Conservation (phyloP, 495 filamentous ascomycete species). For the Penicillium arizonense region DNA sequence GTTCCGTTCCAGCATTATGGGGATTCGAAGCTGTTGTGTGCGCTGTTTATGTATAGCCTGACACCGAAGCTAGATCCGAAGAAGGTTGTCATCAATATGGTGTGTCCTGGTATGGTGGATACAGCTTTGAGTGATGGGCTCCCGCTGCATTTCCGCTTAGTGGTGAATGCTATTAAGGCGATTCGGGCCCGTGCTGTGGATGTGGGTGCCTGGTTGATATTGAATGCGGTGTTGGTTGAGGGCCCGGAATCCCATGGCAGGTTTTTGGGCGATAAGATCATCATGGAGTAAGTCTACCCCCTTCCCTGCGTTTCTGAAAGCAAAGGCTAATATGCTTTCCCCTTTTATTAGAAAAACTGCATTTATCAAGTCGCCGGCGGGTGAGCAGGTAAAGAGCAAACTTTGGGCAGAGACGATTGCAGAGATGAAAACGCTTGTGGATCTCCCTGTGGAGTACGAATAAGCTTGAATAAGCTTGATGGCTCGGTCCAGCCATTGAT, state of each 20-base stretch:
- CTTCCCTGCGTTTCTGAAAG: background rate
- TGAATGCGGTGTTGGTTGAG: slow-evolving; percentile 11
- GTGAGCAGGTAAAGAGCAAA: slow-evolving; percentile 6
- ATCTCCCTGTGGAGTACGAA: slow-evolving; percentile 3
- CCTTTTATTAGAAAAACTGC: slow-evolving; percentile 4
- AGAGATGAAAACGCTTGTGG: slow-evolving; percentile 7
- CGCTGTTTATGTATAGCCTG: slow-evolving; percentile 29
- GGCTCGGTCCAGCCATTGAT: no score
- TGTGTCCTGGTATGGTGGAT: slow-evolving; percentile 21
- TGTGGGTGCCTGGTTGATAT: slow-evolving; percentile 11
- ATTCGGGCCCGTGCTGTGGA: slow-evolving; percentile 11
- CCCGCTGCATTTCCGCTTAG: slow-evolving; percentile 1
- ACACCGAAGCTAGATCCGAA: slow-evolving; percentile 17
- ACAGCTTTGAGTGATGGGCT: slow-evolving; percentile 12
- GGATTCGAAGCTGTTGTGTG: slow-evolving; percentile 30
- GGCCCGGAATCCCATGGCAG: slow-evolving; percentile 14
- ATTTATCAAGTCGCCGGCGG: slow-evolving; percentile 9
- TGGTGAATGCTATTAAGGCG: slow-evolving; percentile 7
- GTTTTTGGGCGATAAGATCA: slow-evolving; percentile 11
- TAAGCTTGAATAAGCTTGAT: background rate
- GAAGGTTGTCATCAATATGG: slow-evolving; percentile 21
- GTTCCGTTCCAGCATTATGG: slow-evolving; percentile 18
- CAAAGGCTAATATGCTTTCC: no score
- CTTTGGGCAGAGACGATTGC: slow-evolving; percentile 14
- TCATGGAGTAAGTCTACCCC: slow-evolving; percentile 8